Evolutionary conservation across 2,329 filamentous ascomycete genomes (phyloP), one percentile per base, ranked within the genome.

Genomic region (Aspergillus unguis): DNA sequence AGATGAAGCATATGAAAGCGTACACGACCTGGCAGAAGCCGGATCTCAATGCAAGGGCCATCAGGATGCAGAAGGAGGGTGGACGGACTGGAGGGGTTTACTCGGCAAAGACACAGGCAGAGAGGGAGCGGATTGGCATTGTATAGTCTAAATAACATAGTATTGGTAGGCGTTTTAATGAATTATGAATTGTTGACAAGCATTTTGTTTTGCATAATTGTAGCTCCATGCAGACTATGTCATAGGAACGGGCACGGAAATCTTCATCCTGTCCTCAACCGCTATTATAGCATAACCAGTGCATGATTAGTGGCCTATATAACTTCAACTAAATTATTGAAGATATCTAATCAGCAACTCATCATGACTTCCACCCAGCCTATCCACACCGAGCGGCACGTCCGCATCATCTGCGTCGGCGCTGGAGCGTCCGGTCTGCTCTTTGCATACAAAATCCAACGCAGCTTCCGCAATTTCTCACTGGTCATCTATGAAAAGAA

Each of bases 401-500:
- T 56, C 23, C 54, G 51, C 44, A 40, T 52, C 7, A 44, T 54
- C 37, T 43, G 48, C 27, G 47, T 54, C 27, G 48, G 54, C 11
- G 51, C 54, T 23, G 51, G 54, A 6, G 37, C 37, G 6, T 52
- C 48, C 0, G 54, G 51, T 3, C 27, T 57, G 1, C 10, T 42
- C 5, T 38, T 57, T 10, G 52, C 44, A 1, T 52, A 54, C 40
- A 52, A 44, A 9, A 36, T 57, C 9, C 23, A 52, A 41, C 43
- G 32, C 3, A 42, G n/a, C 25, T 46, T 54, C n/a, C 26, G 10
- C 1, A 46, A 49, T 25, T 48, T 48, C 40, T 38, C 32, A 0
- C 44, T 48, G 3, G 35, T 29, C 3, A 40, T 54, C 11, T 56
- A 56, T 25, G 54, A 49, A 26, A 56, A 54, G 41, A 54, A 54